These are phyloP conservation scores for Beauveria sp. DNA, from an alignment of 2,329 filamentous ascomycete species.

Conservation along the genomic window DNA sequence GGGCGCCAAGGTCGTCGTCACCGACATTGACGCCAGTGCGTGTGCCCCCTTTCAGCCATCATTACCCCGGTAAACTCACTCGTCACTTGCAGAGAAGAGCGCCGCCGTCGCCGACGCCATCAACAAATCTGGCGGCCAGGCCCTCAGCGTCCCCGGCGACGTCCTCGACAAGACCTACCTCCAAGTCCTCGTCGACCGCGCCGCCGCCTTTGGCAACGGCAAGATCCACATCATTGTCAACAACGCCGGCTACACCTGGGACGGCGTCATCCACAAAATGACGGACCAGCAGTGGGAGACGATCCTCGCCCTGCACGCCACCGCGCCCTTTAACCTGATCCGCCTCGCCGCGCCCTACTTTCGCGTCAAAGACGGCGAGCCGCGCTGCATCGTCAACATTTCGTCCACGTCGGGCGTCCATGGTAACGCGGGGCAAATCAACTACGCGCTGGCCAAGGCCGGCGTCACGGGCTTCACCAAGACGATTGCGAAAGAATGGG, in stretches of 20 bases:
- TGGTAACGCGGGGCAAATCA: slow-evolving; percentile 85
- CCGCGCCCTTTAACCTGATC: slow-evolving; percentile 77
- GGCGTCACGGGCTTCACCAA: slow-evolving; percentile 78
- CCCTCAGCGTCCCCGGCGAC: slow-evolving; percentile 69
- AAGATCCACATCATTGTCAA: slow-evolving; percentile 91
- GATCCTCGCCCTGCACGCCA: slow-evolving; percentile 76
- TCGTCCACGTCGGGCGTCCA: slow-evolving; percentile 73
- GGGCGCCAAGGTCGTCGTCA: slow-evolving; percentile 75
- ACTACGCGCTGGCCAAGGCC: slow-evolving; percentile 81
- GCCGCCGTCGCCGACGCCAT: slow-evolving; percentile 61
- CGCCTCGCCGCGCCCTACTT: slow-evolving; percentile 79
- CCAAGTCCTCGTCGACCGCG: slow-evolving; percentile 60
- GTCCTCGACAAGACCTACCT: slow-evolving; percentile 66
- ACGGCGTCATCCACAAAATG: slow-evolving; percentile 88
- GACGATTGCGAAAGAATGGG: slow-evolving; percentile 90
- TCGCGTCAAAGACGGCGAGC: slow-evolving; percentile 74
- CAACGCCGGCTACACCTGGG: slow-evolving; percentile 90
- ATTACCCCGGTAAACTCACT: not conserved
- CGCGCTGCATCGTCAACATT: slow-evolving; percentile 76
- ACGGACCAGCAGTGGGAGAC: slow-evolving; percentile 88
- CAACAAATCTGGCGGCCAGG: slow-evolving; percentile 57
- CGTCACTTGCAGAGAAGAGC: slow-evolving; percentile 51
- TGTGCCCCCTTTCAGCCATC: not conserved
- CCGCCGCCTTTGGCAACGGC: slow-evolving; percentile 73
- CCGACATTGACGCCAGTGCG: slow-evolving; percentile 70